phyloP scores from a whole-genome alignment of 352 stramenopile species.

The Phytophthora pluvialis region DNA sequence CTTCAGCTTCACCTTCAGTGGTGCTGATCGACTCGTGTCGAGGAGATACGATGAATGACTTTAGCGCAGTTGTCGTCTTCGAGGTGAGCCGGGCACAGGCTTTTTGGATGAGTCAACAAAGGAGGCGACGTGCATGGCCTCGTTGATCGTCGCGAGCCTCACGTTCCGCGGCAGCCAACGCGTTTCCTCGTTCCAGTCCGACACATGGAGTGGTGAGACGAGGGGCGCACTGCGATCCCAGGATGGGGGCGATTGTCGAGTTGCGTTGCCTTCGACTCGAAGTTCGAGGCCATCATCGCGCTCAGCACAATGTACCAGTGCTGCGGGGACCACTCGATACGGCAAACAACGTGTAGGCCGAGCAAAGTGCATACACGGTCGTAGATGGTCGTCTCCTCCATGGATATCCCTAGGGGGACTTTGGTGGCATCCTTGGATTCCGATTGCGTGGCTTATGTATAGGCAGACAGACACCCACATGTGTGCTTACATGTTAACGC shows the following conservation, averaged over 20 bases:
- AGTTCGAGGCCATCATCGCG: background rate
- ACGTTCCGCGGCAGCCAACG: slow-evolving; percentile 2
- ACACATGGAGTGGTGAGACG: slow-evolving; percentile 22
- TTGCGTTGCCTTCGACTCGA: too few relatives aligned
- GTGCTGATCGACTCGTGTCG: too few relatives aligned
- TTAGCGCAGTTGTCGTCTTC: background rate
- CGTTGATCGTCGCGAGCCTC: background rate
- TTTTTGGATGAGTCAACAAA: slow-evolving; percentile 3
- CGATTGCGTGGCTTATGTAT: too few relatives aligned
- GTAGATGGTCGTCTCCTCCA: too few relatives aligned
- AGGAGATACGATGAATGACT: too few relatives aligned
- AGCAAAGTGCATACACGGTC: too few relatives aligned
- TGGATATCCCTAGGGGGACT: too few relatives aligned
- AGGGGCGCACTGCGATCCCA: slow-evolving; percentile 12
- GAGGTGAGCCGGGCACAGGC: slow-evolving; percentile 9
- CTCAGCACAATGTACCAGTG: background rate
- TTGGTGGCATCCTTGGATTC: too few relatives aligned
- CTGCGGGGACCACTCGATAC: background rate
- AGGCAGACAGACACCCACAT: too few relatives aligned
- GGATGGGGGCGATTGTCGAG: slow-evolving; percentile 6
- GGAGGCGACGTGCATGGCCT: slow-evolving; percentile 1
- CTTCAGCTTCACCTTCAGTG: background rate
- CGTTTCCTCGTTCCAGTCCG: slow-evolving; percentile 16
- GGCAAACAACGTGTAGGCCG: too few relatives aligned
- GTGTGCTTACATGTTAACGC: too few relatives aligned